A percentile compares a stretch with the other conserved stretches of the same genome.
Conservation (phyloP, 1,139 yeast genomes). For the Debaryomycetaceae sp. region DNA sequence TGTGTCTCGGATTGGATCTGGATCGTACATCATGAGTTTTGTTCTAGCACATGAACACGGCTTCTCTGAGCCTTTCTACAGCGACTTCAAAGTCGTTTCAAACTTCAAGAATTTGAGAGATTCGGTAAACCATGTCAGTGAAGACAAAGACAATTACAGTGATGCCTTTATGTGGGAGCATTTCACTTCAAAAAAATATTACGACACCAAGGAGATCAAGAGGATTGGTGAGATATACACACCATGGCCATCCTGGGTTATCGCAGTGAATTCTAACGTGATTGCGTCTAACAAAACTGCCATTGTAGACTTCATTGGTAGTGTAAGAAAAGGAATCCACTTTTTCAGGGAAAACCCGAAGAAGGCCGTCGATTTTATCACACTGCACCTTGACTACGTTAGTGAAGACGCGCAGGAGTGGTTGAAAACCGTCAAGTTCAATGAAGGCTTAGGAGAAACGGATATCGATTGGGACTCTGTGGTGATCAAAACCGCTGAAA, state of each 20-base stretch:
- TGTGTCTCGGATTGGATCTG: constrained; percentile 87
- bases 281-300: constrained; percentile 22
- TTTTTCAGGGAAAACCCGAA: constrained; percentile 60
- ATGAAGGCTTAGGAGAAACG: constrained; percentile 37
- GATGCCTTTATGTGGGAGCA: constrained; percentile 98
- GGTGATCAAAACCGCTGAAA: constrained; percentile 54
- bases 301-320: constrained; percentile 44
- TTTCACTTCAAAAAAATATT: constrained; percentile 83
- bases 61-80: constrained; percentile 46
- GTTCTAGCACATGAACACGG: constrained; percentile 66
- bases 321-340: constrained; percentile 63
- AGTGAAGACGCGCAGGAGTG: constrained; percentile 75
- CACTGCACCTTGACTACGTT: constrained; percentile 68
- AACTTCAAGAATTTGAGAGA: constrained; percentile 75
- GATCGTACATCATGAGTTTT: constrained; percentile 87
- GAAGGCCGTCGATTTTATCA: constrained; percentile 66
- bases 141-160: constrained; percentile 37
- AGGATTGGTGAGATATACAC: constrained; percentile 85
- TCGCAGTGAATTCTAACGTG: constrained; percentile 47
- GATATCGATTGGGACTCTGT: constrained; percentile 50
- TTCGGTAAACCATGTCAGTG: constrained; percentile 60
- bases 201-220: constrained; percentile 75
- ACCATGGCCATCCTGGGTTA: constrained; percentile 97
- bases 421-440: constrained; percentile 73
- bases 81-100: constrained; percentile 54